These are phyloP conservation scores for Hirsutella rhossiliensis DNA, from an alignment of 2,329 filamentous ascomycete genomes.

Conservation along the genomic window DNA sequence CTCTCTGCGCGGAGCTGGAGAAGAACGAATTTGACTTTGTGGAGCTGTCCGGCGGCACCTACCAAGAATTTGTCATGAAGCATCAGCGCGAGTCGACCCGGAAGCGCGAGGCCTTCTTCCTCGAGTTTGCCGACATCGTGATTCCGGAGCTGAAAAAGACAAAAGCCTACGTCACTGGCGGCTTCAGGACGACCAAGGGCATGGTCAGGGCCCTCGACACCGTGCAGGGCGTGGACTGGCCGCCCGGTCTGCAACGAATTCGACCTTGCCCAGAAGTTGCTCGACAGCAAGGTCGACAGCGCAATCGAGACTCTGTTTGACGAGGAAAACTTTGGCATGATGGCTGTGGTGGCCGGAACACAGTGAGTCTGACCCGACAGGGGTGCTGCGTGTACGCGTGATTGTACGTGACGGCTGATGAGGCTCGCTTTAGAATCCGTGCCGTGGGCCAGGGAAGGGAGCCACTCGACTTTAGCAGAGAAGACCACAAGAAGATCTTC, in stretches of 20 bases:
- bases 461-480: conserved; percentile 46
- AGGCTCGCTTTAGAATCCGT: conserved; percentile 10
- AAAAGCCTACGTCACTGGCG: conserved; percentile 46
- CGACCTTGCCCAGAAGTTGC: conserved; percentile 14
- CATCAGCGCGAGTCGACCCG: conserved; percentile 41
- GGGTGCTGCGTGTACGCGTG: background rate
- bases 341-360: conserved; percentile 15
- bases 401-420: background rate
- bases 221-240: conserved; percentile 48
- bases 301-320: conserved; percentile 34
- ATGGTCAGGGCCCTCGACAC: conserved; percentile 46
- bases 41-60: conserved; percentile 49
- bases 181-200: conserved; percentile 38
- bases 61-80: conserved; percentile 37
- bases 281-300: conserved; percentile 21
- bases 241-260: conserved; percentile 17
- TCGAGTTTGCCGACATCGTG: conserved; percentile 46
- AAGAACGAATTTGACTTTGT: conserved; percentile 41
- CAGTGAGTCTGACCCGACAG: conserved; percentile 13
- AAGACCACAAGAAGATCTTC: conserved; percentile 18
- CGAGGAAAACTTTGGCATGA: conserved; percentile 35
- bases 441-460: conserved; percentile 25
- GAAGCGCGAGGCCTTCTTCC: conserved; percentile 46
- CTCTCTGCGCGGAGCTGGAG: conserved; percentile 35
- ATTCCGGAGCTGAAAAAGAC: conserved; percentile 32